phyloP scores from a whole-genome alignment of 139 green algal species.

The Coelastrella sp. region DNA sequence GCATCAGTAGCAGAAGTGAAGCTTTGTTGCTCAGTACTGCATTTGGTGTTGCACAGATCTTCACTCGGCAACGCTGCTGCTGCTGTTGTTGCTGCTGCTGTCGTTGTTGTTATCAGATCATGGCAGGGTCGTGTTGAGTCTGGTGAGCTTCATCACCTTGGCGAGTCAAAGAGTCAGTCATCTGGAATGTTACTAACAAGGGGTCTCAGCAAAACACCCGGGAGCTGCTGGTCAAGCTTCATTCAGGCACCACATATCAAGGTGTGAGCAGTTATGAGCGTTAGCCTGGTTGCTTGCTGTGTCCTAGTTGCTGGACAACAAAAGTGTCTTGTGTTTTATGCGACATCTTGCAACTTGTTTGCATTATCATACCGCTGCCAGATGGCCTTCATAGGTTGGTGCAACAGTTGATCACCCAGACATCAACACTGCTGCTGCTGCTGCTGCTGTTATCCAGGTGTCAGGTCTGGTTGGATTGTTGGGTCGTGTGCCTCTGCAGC shows the following conservation, averaged over 20 bases:
- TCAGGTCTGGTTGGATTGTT: slow-evolving; percentile 52
- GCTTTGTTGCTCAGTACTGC: neutral
- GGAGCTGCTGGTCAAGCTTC: slow-evolving; percentile 48
- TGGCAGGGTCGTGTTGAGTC: neutral
- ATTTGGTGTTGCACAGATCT: neutral
- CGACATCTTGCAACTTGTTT: too few species aligned
- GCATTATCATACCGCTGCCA: too few species aligned
- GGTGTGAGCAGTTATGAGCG: too few species aligned
- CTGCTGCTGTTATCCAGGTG: slow-evolving; percentile 48
- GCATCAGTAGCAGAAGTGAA: neutral
- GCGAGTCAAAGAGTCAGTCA: neutral
- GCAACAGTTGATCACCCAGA: neutral
- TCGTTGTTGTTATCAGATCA: neutral
- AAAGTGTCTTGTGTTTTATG: neutral
- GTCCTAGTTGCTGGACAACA: too few species aligned
- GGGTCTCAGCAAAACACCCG: too few species aligned
- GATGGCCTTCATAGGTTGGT: too few species aligned
- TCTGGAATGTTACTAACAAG: neutral
- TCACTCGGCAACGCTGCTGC: neutral
- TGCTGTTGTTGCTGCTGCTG: neutral
- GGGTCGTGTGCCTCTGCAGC: slow-evolving; percentile 34
- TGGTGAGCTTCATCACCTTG: slow-evolving; percentile 13
- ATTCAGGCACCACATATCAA: slow-evolving; percentile 46
- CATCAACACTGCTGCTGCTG: neutral
- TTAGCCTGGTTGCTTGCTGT: too few species aligned